Percentiles rank a stretch among this genome's conserved stretches.
Evolutionary conservation across 148 eudicot species (phyloP).

Genomic region (Drosera capensis): DNA sequence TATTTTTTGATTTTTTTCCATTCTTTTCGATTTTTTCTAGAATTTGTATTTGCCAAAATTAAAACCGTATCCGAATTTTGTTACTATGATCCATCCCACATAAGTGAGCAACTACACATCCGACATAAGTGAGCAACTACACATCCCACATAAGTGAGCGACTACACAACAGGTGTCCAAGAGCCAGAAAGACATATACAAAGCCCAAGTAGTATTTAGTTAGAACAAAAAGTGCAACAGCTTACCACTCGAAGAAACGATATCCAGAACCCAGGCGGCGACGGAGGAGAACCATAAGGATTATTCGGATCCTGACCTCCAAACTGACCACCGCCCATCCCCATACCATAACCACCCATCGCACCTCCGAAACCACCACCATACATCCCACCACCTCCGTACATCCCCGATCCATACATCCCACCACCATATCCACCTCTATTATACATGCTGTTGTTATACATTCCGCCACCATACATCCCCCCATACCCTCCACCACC

Average conservation of each 20-base stretch:
- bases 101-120: too few species aligned
- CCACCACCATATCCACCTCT: constrained; percentile 47
- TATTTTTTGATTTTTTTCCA: too few species aligned
- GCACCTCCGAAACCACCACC: constrained; percentile 41
- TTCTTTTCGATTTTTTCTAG: too few species aligned
- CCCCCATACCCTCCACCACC: constrained; percentile 64
- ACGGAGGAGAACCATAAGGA: constrained; percentile 58
- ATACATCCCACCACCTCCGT: constrained; percentile 46
- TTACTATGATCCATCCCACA: too few species aligned
- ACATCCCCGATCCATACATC: constrained; percentile 56
- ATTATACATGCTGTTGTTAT: too few species aligned
- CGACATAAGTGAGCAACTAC: too few species aligned
- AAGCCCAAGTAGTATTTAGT: background rate
- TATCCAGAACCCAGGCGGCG: constrained; percentile 93
- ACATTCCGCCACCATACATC: constrained; percentile 35
- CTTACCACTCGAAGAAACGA: constrained; percentile 92
- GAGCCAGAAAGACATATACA: too few species aligned
- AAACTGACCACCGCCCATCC: constrained; percentile 26
- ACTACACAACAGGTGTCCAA: too few species aligned
- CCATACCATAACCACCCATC: constrained; percentile 26
- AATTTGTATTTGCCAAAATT: too few species aligned
- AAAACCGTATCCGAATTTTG: too few species aligned
- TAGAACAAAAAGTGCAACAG: background rate
- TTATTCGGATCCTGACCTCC: constrained; percentile 87
- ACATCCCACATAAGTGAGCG: too few species aligned